phyloP scores from a whole-genome alignment of 2,329 filamentous ascomycete genomes.

The Sporothrix pseudoabietina region DNA sequence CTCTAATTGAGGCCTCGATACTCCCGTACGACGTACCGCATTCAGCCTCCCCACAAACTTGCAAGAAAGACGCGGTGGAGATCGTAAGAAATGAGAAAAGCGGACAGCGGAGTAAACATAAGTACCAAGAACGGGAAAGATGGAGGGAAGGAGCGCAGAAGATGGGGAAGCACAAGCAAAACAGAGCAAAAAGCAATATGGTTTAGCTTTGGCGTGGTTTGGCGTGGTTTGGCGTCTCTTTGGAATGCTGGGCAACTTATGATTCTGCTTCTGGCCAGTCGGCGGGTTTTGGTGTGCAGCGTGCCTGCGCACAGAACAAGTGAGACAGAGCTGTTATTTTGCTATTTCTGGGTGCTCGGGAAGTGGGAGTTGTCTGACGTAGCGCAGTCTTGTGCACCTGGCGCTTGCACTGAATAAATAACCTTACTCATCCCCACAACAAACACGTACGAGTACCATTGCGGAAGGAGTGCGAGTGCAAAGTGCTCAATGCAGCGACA shows the following conservation, averaged over 20 bases:
- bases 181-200: neutral
- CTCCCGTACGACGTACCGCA: neutral
- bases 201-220: neutral
- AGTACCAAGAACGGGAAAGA: neutral
- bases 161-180: too few relatives aligned
- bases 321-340: slow-evolving; percentile 4
- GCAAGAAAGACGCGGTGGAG: neutral
- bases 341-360: neutral
- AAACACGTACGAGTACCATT: neutral
- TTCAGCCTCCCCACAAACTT: slow-evolving; percentile 18
- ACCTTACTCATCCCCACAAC: slow-evolving; percentile 12
- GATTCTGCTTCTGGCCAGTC: neutral
- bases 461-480: neutral
- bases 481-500: neutral
- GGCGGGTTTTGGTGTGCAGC: neutral
- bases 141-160: neutral
- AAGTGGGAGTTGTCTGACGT: neutral
- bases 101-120: slow-evolving; percentile 4
- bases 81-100: neutral
- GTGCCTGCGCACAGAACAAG: neutral
- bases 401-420: neutral
- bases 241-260: neutral
- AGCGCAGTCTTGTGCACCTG: neutral
- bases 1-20: neutral
- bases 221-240: too few relatives aligned